These are phyloP conservation scores for Porphyridium purpureum DNA, from an alignment of 23 red algal species.

Conservation along the genomic window DNA sequence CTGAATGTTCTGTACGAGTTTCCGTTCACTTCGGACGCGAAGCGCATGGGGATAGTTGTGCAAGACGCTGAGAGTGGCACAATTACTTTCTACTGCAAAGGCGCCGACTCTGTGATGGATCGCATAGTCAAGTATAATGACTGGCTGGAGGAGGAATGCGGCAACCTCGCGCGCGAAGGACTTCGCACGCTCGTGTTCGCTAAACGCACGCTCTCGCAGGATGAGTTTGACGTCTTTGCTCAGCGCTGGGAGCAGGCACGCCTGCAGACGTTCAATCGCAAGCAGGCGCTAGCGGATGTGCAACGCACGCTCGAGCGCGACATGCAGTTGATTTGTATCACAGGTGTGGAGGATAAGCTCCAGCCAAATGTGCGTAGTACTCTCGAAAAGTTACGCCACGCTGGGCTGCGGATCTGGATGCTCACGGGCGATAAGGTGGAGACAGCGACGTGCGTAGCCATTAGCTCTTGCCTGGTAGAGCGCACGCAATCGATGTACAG, in stretches of 20 bases:
- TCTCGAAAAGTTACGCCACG: conserved; percentile 81
- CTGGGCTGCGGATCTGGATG: conserved; percentile 93
- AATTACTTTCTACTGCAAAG: conserved; percentile 83
- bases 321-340: conserved; percentile 57
- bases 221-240: conserved; percentile 30
- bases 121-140: conserved; percentile 64
- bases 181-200: conserved; percentile 84
- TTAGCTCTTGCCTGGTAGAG: conserved; percentile 59
- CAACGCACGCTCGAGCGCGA: conserved; percentile 73
- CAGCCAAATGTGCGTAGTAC: conserved; percentile 57
- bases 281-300: conserved; percentile 57
- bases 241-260: conserved; percentile 40
- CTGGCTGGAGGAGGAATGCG: conserved; percentile 97
- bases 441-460: conserved; percentile 75
- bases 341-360: conserved; percentile 90
- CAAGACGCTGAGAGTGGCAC: conserved; percentile 24
- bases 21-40: conserved; percentile 90
- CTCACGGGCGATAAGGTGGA: conserved; percentile 98
- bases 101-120: conserved; percentile 69
- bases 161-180: conserved; percentile 88
- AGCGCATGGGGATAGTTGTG: conserved; percentile 83
- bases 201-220: conserved; percentile 27
- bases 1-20: conserved; percentile 82
- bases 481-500: conserved; percentile 56
- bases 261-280: conserved; percentile 28